Evolutionary conservation across 2,329 filamentous ascomycete genomes (phyloP).

Genomic region (Fusarium denticulatum): DNA sequence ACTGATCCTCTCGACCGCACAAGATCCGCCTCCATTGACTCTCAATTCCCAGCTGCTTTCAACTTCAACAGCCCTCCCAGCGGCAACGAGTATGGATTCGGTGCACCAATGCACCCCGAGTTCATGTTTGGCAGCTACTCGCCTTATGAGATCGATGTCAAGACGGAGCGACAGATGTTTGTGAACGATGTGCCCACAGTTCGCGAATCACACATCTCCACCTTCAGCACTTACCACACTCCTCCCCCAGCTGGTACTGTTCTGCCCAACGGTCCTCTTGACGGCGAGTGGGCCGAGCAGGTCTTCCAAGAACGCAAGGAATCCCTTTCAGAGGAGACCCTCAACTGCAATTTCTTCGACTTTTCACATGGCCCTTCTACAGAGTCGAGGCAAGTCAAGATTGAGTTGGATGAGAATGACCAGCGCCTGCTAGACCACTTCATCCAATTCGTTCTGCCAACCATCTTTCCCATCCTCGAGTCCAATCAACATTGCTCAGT

Average conservation of each 20-base stretch:
- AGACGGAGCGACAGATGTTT: slow-evolving; percentile 93
- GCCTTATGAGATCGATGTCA: slow-evolving; percentile 94
- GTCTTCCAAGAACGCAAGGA: slow-evolving; percentile 60
- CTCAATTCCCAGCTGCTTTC: slow-evolving; percentile 78
- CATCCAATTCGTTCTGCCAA: slow-evolving; percentile 84
- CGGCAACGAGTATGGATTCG: slow-evolving; percentile 69
- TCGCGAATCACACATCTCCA: slow-evolving; percentile 87
- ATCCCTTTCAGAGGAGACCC: slow-evolving; percentile 71
- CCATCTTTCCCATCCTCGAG: slow-evolving; percentile 92
- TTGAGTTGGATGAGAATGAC: slow-evolving; percentile 89
- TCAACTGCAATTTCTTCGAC: slow-evolving; percentile 85
- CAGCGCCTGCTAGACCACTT: slow-evolving; percentile 90
- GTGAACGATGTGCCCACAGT: slow-evolving; percentile 89
- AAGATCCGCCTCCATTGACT: slow-evolving; percentile 81
- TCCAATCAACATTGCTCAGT: slow-evolving; percentile 87
- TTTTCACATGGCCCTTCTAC: slow-evolving; percentile 75
- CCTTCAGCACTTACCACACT: slow-evolving; percentile 89
- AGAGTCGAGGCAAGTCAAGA: slow-evolving; percentile 72
- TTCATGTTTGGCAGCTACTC: slow-evolving; percentile 69
- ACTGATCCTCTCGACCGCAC: slow-evolving; percentile 78
- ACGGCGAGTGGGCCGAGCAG: slow-evolving; percentile 69
- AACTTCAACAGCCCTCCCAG: slow-evolving; percentile 73
- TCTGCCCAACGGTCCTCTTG: slow-evolving; percentile 68
- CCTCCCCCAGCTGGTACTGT: slow-evolving; percentile 77
- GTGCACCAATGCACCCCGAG: slow-evolving; percentile 69